These are phyloP conservation scores for Vigna reflexopilosa DNA, from an alignment of 306 rosid genomes.

Conservation along the genomic window DNA sequence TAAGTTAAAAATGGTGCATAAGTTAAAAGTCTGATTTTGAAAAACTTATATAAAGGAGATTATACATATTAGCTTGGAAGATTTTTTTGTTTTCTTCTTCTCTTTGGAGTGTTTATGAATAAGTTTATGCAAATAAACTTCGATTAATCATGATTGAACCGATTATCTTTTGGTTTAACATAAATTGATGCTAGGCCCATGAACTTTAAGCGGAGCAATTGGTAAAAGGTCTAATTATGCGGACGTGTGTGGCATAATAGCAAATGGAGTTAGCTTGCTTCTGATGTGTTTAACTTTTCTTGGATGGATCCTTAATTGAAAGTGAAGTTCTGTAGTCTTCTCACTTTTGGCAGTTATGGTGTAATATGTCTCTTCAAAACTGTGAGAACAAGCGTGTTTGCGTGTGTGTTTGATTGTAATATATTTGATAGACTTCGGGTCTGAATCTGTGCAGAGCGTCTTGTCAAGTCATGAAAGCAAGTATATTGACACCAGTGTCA, in stretches of 20 bases:
- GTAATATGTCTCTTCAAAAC: background rate
- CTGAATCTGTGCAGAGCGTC: constrained; percentile 4
- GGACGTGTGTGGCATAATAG: background rate
- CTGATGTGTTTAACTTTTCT: background rate
- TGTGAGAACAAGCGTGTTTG: background rate
- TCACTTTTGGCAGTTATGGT: background rate
- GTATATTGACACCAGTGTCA: background rate
- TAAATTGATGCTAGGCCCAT: background rate
- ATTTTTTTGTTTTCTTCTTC: no score
- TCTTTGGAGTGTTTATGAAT: no score
- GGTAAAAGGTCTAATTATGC: background rate
- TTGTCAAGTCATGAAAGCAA: background rate
- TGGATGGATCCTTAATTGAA: background rate
- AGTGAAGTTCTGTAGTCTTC: background rate
- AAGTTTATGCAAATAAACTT: no score
- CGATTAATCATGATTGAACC: background rate
- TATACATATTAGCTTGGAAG: no score
- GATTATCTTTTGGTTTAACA: no score
- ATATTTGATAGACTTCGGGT: background rate
- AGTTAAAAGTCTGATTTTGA: no score
- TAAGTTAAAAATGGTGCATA: no score
- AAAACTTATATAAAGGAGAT: no score
- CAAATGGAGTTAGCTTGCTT: background rate
- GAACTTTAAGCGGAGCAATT: background rate
- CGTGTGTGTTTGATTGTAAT: background rate